Evolutionary conservation across 352 stramenopile species (phyloP), one percentile per base, ranked within the genome.

Genomic region (Phytophthora vignae): DNA sequence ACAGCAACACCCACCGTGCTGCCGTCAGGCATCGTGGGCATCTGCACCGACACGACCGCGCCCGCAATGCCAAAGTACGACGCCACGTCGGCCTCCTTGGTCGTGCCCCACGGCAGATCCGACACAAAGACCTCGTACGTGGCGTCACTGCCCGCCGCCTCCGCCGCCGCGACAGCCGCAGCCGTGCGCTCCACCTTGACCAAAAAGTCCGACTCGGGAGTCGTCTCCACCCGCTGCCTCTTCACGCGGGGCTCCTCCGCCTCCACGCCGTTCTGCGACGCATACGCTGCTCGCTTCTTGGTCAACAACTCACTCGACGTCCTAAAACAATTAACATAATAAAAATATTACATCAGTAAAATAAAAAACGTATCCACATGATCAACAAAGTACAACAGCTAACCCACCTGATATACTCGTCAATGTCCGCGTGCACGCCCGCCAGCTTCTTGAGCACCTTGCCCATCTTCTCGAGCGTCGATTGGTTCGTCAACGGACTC

Each of bases 21-120:
- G 55, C 85, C 80, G 60, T 90, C 81, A n/a, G 82, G 67, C 80
- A 91, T 92, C 17, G 78, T 91, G 15, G 85, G 85, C 80, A 92
- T 92, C 58, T 85, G 78, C 44, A 90, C 82, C 1, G 76, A 88
- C 69, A 79, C 60, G 12, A 92, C 77, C 11, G 63, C 36, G 21
- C 85, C 82, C 31, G 78, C 82, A 25, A 87, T 81, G 31, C 83
- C 75, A 74, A 92, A 92, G 58, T 91, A 92, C 68, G 82, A 83
- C 54, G 80, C 76, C 38, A 92, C 82, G 36, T 91, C 80, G 40
- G 42, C 58, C 59, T 90, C 71, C 22, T 76, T 80, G 21, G 65
- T 78, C 10, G 77, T 76, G 1, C 78, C 78, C 82, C 82, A 91
- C 40, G 83, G 82, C 70, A 93, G 61, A 17, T 91, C 83, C n/a